Evolutionary conservation across 2,329 filamentous ascomycete genomes (phyloP), one percentile per base, ranked within the genome.

Genomic region (Coniochaeta sp.): DNA sequence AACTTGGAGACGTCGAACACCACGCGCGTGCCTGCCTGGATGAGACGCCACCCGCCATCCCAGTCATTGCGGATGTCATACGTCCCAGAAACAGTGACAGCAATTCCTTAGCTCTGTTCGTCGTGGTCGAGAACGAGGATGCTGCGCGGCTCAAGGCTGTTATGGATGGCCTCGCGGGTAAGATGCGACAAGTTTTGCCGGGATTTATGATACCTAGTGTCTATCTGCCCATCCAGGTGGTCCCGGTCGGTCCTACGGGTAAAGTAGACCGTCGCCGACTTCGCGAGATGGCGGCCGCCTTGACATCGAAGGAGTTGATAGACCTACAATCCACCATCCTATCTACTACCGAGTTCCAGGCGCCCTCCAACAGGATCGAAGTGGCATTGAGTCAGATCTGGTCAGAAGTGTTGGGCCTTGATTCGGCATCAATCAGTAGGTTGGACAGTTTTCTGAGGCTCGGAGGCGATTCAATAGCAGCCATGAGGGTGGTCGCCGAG

Each of bases 181-280:
- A 56, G 35, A 63, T 64, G 2, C 60, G 69, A 18, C 54, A 61
- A 3, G 56, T 60, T 10, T 62, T 71, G 30, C 69, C 69, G 2
- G 58, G 66, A 31, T 77, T 77, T 60, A 77, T 77, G 74, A 66
- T 77, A 1, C 75, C 75, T 1, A 68, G 72, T 0, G 70, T 69
- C 2, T 76, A 74, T 49, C 68, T 77, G 35, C 72, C 73, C 2
- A 61, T 77, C 6, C 58, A 62, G 10, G 58, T 65, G n/a, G 75
- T 77, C 65, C 75, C 75, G 0, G 66, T 71, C 2, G 58, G 76
- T 4, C 71, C 76, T 1, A 76, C 74, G 4, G 72, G 74, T 6
- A 78, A 78, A 65, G 74, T 68, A 1, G 74, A 78, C 55, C 68
- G 75, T 40, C 77, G 76, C 61, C 69, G 64, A 20, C 65, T 77